Evolutionary conservation across 2,329 filamentous ascomycete genomes (phyloP).

Genomic region (Ramularia endophylla): DNA sequence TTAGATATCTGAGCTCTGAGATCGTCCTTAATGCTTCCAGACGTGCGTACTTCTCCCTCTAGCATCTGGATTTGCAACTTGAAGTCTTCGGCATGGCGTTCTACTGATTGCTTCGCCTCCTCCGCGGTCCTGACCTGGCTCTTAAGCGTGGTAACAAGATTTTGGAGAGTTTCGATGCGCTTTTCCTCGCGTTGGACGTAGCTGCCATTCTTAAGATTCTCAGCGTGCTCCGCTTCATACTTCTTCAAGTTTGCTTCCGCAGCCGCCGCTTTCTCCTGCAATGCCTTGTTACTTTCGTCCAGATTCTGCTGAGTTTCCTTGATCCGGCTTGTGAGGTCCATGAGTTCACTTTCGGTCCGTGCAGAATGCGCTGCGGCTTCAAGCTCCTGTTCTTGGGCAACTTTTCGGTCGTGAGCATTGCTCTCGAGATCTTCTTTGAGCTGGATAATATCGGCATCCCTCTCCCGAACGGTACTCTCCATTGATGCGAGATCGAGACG

Average conservation of each 20-base stretch:
- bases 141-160: conserved; percentile 50
- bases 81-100: conserved; percentile 38
- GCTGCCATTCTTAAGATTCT: conserved; percentile 45
- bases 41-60: conserved; percentile 23
- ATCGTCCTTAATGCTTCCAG: conserved; percentile 14
- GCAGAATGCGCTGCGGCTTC: conserved; percentile 33
- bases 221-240: conserved; percentile 38
- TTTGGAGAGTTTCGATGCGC: conserved; percentile 47
- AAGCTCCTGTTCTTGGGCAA: conserved; percentile 35
- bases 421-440: conserved; percentile 7
- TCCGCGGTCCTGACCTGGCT: conserved; percentile 51
- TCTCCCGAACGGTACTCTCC: conserved; percentile 21
- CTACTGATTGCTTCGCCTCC: conserved; percentile 40
- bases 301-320: conserved; percentile 16
- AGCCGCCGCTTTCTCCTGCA: conserved; percentile 36
- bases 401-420: conserved; percentile 26
- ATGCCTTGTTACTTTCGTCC: conserved; percentile 25
- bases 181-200: conserved; percentile 47
- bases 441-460: conserved; percentile 17
- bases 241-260: conserved; percentile 30
- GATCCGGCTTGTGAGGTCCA: conserved; percentile 51
- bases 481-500: conserved; percentile 45
- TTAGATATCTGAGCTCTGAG: conserved; percentile 11
- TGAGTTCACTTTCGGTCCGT: conserved; percentile 37
- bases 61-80: conserved; percentile 23